These are phyloP conservation scores for Plectosphaerella plurivora DNA, from an alignment of 2,329 filamentous ascomycete genomes.

Conservation along the genomic window DNA sequence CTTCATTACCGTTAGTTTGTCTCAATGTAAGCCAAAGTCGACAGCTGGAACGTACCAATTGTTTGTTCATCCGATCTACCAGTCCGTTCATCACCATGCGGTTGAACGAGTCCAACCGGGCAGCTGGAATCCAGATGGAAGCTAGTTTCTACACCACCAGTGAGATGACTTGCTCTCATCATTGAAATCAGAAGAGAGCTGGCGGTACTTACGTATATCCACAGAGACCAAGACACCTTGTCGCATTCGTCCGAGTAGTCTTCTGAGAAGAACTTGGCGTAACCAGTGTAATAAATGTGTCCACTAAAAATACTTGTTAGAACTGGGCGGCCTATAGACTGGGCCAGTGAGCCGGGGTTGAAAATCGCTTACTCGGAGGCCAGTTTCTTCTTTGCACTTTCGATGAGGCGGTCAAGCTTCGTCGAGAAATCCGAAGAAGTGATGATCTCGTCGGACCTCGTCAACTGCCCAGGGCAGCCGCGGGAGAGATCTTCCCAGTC, in stretches of 20 bases:
- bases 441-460: not conserved
- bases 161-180: no score
- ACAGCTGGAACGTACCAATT: not conserved
- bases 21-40: not conserved
- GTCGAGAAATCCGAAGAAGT: constrained; percentile 1
- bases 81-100: constrained; percentile 1
- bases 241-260: constrained; percentile 4
- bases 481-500: constrained; percentile 5
- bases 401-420: constrained; percentile 4
- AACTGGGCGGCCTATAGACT: not conserved
- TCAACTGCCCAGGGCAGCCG: constrained; percentile 6
- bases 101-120: no score
- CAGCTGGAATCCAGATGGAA: no score
- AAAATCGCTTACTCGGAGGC: not conserved
- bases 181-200: no score
- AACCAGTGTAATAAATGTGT: constrained; percentile 3
- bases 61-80: not conserved
- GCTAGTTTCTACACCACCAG: no score
- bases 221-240: constrained; percentile 6
- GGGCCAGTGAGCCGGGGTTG: not conserved
- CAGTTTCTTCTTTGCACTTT: constrained; percentile 6
- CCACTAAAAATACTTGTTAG: not conserved
- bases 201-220: no score
- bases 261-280: constrained; percentile 12
- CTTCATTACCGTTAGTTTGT: not conserved